phyloP scores from a whole-genome alignment of 2,329 filamentous ascomycete genomes.

The Pseudogymnoascus sp. region DNA sequence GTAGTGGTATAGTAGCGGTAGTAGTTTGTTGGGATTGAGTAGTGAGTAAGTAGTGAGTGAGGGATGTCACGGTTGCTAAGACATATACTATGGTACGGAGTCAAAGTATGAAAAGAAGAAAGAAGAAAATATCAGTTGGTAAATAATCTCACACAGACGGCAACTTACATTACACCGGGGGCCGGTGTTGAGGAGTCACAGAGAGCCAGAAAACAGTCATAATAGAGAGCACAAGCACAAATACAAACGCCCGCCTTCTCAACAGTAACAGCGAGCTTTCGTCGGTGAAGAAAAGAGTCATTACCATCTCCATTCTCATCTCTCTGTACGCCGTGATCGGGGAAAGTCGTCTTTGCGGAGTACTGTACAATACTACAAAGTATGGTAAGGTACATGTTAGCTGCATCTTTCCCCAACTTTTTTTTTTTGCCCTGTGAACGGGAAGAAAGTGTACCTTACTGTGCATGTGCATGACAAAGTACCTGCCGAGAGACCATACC shows the following conservation, averaged over 20 bases:
- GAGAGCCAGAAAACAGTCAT: background rate
- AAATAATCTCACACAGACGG: background rate
- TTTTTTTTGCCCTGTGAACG: background rate
- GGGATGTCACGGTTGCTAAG: background rate
- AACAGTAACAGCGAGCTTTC: background rate
- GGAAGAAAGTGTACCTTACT: background rate
- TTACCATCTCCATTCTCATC: background rate
- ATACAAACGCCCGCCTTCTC: background rate
- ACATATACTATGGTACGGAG: background rate
- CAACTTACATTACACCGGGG: background rate
- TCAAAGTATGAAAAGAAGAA: background rate
- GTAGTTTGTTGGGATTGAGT: background rate
- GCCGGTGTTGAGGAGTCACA: background rate
- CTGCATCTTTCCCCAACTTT: background rate
- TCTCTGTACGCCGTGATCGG: background rate
- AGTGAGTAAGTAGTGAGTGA: background rate
- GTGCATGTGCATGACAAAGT: background rate
- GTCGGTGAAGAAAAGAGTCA: background rate
- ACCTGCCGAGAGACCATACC: background rate
- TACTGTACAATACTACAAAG: background rate
- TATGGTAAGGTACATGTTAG: background rate
- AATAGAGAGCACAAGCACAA: background rate
- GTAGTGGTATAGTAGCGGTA: background rate
- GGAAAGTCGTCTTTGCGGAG: background rate
- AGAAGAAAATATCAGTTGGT: background rate